Conservation (phyloP, 1,284 basidiomycete species). For the Macrocybe sp. region DNA sequence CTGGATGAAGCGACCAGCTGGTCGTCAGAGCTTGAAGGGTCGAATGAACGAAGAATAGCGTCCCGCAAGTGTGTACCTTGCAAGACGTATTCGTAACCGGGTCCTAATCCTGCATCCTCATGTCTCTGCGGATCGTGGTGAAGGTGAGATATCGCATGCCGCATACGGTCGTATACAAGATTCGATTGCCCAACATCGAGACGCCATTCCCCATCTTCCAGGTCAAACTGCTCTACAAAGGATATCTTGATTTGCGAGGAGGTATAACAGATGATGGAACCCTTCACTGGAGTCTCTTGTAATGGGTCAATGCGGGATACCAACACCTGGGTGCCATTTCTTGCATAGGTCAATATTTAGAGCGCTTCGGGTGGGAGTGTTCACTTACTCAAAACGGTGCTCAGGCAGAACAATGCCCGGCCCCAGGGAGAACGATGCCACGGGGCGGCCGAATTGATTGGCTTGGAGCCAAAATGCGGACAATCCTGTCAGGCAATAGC, state of each 20-base stretch:
- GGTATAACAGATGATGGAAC: constrained; percentile 48
- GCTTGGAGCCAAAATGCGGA: constrained; percentile 60
- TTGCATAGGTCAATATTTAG: constrained; percentile 19
- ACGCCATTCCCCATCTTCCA: constrained; percentile 54
- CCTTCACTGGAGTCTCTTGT: constrained; percentile 43
- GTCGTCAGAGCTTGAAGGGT: constrained; percentile 28
- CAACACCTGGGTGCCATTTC: constrained; percentile 62
- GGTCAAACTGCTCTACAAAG: constrained; percentile 50
- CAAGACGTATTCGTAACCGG: constrained; percentile 40
- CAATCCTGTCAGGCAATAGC: constrained; percentile 64
- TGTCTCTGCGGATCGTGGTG: constrained; percentile 48
- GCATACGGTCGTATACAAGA: constrained; percentile 67
- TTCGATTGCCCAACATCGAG: constrained; percentile 71
- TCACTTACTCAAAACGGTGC: constrained; percentile 58
- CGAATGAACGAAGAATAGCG: constrained; percentile 53
- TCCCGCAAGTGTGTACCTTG: constrained; percentile 70
- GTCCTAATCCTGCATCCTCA: constrained; percentile 27
- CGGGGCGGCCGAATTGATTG: constrained; percentile 54
- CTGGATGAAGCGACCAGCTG: constrained; percentile 23
- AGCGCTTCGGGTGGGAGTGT: not conserved
- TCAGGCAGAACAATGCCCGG: constrained; percentile 54
- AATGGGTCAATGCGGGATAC: constrained; percentile 61
- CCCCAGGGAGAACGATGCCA: constrained; percentile 56
- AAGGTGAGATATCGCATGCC: constrained; percentile 57
- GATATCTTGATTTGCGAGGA: constrained; percentile 50